Percentiles rank a stretch among this genome's conserved stretches.
Evolutionary conservation across 768 basidiomycete species (phyloP).

Genomic region (Astraeus odoratus): DNA sequence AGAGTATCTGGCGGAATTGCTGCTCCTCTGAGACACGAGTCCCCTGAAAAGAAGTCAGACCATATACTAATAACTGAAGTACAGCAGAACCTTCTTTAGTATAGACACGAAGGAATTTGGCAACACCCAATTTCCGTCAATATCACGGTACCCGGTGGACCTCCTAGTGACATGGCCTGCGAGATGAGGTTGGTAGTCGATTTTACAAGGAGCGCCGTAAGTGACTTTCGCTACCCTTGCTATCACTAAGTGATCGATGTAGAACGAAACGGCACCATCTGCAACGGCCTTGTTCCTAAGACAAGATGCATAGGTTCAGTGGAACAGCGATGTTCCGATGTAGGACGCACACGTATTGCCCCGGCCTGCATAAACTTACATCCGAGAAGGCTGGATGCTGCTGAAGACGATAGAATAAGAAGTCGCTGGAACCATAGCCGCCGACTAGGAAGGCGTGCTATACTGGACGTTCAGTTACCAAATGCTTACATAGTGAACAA

Average conservation of each 20-base stretch:
- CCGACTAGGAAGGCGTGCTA: conserved; percentile 39
- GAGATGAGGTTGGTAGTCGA: conserved; percentile 19
- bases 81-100: conserved; percentile 26
- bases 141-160: conserved; percentile 10
- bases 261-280: conserved; percentile 36
- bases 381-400: conserved; percentile 26
- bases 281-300: conserved; percentile 43
- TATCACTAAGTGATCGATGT: conserved; percentile 40
- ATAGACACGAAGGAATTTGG: conserved; percentile 32
- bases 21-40: conserved; percentile 7
- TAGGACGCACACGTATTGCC: conserved; percentile 36
- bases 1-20: conserved; percentile 3
- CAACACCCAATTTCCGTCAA: conserved; percentile 24
- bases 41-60: conserved; percentile 12
- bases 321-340: neutral
- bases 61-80: neutral
- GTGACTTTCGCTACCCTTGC: conserved; percentile 36
- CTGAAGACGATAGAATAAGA: conserved; percentile 35
- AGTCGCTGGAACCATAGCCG: conserved; percentile 44
- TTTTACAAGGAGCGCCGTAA: conserved; percentile 28
- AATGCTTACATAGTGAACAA: neutral
- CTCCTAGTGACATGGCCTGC: conserved; percentile 32
- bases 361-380: conserved; percentile 40
- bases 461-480: conserved; percentile 1
- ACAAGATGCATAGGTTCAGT: neutral